Evolutionary conservation across 495 filamentous ascomycete species (phyloP), one percentile per base, ranked within the genome.

Genomic region (Neurospora sp.): DNA sequence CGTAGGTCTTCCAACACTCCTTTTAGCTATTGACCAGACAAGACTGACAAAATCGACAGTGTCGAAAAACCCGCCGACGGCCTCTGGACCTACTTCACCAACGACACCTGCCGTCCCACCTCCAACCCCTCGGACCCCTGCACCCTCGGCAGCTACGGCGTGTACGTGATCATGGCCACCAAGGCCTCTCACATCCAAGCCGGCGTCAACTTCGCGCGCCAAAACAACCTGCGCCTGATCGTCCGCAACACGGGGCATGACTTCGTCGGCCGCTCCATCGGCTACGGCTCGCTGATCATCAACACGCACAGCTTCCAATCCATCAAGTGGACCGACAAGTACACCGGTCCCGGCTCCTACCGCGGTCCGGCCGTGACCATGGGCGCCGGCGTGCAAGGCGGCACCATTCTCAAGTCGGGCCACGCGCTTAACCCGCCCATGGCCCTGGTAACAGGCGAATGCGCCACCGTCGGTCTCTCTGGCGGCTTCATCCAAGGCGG

Each of bases 171-270:
- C 73, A 83, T 84, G 78, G 86, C 84, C 27, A 81, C 78, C 20
- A 70, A 73, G 0, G 73, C 73, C 9, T 74, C 70, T 8, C 83
- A 90, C 69, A 77, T 87, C 71, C 80, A 81, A 69, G 79, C 80
- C 8, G 84, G 81, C 1, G 76, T 90, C n/a, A 79, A 82, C 40
- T 90, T 89, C 69, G 87, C 86, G 8, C 80, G 82, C 0, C 69
- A 82, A 40, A 82, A 87, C 69, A 88, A 88, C 73, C 83, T 91
- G 70, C 85, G 89, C 31, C 76, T 91, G 8, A 82, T 90, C 37
- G 80, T 91, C 31, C 84, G 87, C 31, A 90, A 90, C 73, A 90
- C 89, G 0, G 89, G 89, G 12, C 87, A 89, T 72, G 87, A 86
- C 72, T 81, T 85, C 77, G 79, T 82, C 40, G 87, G 88, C 70